Conservation (phyloP, 441 rosid species). For the Omphalea diandra region DNA sequence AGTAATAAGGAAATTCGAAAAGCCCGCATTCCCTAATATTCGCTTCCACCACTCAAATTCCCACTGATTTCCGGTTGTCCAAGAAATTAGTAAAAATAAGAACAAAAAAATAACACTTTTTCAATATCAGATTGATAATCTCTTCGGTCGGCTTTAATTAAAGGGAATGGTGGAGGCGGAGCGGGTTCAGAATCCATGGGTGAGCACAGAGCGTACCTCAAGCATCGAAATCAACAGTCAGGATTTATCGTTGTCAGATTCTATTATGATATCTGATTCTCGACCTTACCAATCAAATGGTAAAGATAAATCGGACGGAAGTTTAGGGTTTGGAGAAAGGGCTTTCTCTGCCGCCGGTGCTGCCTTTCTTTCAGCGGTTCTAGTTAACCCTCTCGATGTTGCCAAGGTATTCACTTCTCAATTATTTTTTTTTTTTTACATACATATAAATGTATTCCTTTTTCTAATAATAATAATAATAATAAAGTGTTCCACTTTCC, state of each 20-base stretch:
- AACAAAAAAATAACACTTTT: background rate
- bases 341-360: constrained; percentile 92
- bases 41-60: no score
- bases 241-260: constrained; percentile 29
- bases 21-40: no score
- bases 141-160: constrained; percentile 2
- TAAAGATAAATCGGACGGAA: constrained; percentile 26
- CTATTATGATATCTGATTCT: constrained; percentile 24
- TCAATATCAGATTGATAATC: background rate
- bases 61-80: no score
- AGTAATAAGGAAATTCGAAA: no score
- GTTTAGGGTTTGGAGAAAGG: constrained; percentile 62
- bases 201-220: constrained; percentile 24
- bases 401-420: constrained; percentile 48
- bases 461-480: no score
- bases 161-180: constrained; percentile 31
- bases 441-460: no score
- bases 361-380: constrained; percentile 71
- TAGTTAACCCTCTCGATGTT: constrained; percentile 88
- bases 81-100: no score
- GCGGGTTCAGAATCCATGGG: constrained; percentile 33
- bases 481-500: no score
- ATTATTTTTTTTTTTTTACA: no score
- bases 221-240: constrained; percentile 19
- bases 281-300: constrained; percentile 25